Conservation (phyloP, 2,329 filamentous ascomycete species). For the Cladophialophora chaetospira region DNA sequence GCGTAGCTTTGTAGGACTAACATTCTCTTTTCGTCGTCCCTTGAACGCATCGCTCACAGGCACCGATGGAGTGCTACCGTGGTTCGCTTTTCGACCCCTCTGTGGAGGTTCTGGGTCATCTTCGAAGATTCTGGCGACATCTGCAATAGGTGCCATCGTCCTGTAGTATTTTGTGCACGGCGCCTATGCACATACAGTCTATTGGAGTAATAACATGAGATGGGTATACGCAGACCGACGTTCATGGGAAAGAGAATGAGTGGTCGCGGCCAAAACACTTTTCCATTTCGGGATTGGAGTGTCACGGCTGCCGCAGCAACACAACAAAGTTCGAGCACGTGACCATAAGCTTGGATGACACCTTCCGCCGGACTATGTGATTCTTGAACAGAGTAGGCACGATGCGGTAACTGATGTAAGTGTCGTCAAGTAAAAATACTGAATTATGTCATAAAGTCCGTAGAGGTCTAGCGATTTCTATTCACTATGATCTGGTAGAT, state of each 20-base stretch:
- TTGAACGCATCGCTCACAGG: slow-evolving; percentile 29
- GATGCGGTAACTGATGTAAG: too few species aligned
- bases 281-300: background rate
- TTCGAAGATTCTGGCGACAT: slow-evolving; percentile 33
- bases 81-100: slow-evolving; percentile 23
- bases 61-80: slow-evolving; percentile 25
- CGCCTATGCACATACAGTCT: slow-evolving; percentile 20
- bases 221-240: too few species aligned
- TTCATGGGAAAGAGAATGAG: too few species aligned
- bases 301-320: slow-evolving; percentile 14
- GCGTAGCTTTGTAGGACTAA: slow-evolving; percentile 20
- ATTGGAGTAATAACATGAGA: slow-evolving; percentile 11
- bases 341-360: too few species aligned
- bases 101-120: slow-evolving; percentile 28
- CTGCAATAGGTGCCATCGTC: slow-evolving; percentile 29
- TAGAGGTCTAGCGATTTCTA: too few species aligned
- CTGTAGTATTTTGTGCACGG: slow-evolving; percentile 26
- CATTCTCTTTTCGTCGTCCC: slow-evolving; percentile 27
- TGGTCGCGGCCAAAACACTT: background rate
- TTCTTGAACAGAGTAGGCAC: too few species aligned
- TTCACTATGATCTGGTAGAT: too few species aligned
- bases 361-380: too few species aligned
- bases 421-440: too few species aligned
- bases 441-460: too few species aligned
- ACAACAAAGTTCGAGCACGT: too few species aligned